Percentiles rank a stretch among this genome's conserved stretches.
Evolutionary conservation across 129 eudicot species (phyloP).

Genomic region (Calendula officinalis): DNA sequence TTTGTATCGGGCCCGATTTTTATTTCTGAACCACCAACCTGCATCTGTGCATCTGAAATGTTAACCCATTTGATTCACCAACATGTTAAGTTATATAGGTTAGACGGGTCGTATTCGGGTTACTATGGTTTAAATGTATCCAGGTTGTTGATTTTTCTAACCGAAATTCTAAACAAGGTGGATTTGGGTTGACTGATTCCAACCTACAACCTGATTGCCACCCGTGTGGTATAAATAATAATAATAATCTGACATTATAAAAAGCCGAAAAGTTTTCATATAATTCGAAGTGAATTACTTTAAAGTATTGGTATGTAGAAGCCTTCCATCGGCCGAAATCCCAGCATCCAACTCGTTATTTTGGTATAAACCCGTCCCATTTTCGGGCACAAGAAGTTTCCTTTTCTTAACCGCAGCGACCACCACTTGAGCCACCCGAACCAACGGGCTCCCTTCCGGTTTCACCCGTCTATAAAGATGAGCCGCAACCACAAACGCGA

Average conservation of each 20-base stretch:
- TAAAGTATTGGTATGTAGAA: background rate
- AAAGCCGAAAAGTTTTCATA: background rate
- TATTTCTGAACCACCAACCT: too few relatives aligned
- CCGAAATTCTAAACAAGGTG: too few relatives aligned
- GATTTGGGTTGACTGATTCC: too few relatives aligned
- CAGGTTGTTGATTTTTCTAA: too few relatives aligned
- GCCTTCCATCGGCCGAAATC: background rate
- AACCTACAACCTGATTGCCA: too few relatives aligned
- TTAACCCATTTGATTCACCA: too few relatives aligned
- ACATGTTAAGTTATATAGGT: too few relatives aligned
- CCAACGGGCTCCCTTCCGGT: background rate
- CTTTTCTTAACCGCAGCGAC: background rate
- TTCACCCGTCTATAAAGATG: background rate
- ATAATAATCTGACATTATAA: background rate
- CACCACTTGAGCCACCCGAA: background rate
- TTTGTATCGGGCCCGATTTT: too few relatives aligned
- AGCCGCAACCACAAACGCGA: background rate
- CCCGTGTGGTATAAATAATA: too few relatives aligned
- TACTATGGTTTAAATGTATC: too few relatives aligned
- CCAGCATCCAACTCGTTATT: background rate
- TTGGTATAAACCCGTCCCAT: background rate
- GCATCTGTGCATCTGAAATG: too few relatives aligned
- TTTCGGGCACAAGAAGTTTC: background rate
- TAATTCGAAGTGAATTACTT: background rate
- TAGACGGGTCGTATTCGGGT: too few relatives aligned